Evolutionary conservation across 192 early-diverging fungal species (phyloP).

Genomic region (Umbelopsis ramanniana): DNA sequence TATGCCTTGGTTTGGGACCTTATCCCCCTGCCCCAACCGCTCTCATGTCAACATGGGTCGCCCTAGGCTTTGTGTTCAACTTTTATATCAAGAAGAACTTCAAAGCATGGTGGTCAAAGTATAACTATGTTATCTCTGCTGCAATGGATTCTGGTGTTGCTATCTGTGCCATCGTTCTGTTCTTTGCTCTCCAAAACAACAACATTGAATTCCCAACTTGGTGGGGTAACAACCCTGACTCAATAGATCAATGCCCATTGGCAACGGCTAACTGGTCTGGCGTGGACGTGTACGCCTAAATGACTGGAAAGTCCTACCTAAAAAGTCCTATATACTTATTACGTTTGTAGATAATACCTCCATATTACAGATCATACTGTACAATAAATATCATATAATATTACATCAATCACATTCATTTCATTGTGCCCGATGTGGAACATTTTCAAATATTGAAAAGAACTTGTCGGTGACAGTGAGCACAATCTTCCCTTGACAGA

Average conservation of each 20-base stretch:
- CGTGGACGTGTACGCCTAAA: conserved; percentile 49
- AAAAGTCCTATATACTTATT: neutral
- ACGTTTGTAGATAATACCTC: neutral
- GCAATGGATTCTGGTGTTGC: conserved; percentile 54
- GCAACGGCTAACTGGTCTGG: conserved; percentile 46
- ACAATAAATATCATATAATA: conserved; percentile 1
- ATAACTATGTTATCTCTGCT: conserved; percentile 59
- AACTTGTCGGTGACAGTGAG: too few species aligned
- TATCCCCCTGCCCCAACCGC: conserved; percentile 65
- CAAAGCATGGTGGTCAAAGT: conserved; percentile 63
- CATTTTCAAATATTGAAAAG: too few species aligned
- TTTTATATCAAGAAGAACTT: conserved; percentile 67
- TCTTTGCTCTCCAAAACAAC: conserved; percentile 49
- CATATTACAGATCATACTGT: neutral
- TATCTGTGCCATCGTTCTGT: conserved; percentile 48
- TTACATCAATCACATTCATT: neutral
- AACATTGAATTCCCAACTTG: conserved; percentile 51
- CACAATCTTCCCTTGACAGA: too few species aligned
- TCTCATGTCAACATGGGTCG: conserved; percentile 48
- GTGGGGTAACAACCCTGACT: conserved; percentile 54
- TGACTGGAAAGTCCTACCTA: neutral
- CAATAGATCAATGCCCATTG: conserved; percentile 56
- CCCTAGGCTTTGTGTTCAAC: conserved; percentile 71
- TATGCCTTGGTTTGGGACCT: conserved; percentile 63
- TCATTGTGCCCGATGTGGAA: too few species aligned